Conservation (phyloP, 2,329 filamentous ascomycete species). For the Verticillium nonalfalfae region DNA sequence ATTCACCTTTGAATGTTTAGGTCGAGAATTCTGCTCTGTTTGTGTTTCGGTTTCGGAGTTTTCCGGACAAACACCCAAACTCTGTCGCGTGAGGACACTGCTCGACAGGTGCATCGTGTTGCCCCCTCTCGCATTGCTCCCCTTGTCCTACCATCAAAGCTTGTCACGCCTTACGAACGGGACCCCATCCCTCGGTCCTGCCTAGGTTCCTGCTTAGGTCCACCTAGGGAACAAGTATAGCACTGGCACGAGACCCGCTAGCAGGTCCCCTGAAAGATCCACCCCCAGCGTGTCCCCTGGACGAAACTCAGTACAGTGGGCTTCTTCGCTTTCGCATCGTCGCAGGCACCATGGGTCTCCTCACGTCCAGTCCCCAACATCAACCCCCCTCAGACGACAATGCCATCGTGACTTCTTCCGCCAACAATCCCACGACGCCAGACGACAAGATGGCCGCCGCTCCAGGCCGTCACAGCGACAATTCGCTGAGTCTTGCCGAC, state of each 20-base stretch:
- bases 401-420: neutral
- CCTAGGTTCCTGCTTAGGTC: neutral
- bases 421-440: neutral
- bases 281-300: neutral
- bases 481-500: neutral
- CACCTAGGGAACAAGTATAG: too few species aligned
- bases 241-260: too few species aligned
- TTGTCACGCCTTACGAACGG: neutral
- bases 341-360: neutral
- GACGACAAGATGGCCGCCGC: neutral
- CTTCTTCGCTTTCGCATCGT: neutral
- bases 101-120: neutral
- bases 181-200: neutral
- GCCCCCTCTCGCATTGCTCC: neutral
- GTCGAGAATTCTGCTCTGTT: too few species aligned
- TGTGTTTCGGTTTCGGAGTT: too few species aligned
- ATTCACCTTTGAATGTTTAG: too few species aligned
- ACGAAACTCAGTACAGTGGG: neutral
- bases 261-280: neutral
- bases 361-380: neutral
- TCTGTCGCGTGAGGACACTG: neutral
- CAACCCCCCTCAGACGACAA: neutral
- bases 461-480: neutral
- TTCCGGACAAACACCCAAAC: too few species aligned
- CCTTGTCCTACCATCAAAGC: neutral